A percentile compares a stretch with the other conserved stretches of the same genome.
These are phyloP conservation scores for Xylaria sp. DNA, from an alignment of 2,329 filamentous ascomycete species.

Conservation along the genomic window DNA sequence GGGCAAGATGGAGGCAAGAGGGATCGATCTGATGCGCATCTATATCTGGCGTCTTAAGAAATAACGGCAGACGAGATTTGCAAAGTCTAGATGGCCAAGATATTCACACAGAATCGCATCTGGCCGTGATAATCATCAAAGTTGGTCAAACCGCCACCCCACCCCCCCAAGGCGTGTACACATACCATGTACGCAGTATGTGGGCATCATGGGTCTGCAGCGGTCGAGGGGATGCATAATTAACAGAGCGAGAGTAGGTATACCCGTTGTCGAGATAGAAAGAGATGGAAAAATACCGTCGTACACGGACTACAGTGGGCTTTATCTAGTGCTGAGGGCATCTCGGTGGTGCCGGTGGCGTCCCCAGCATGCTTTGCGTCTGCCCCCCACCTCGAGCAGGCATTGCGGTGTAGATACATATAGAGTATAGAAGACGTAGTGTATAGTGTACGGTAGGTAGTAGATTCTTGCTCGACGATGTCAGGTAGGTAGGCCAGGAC, in stretches of 20 bases:
- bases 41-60: conserved; percentile 18
- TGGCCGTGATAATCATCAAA: not conserved
- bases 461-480: conserved; percentile 1
- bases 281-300: not conserved
- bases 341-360: conserved; percentile 22
- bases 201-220: not conserved
- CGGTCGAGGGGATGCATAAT: not conserved
- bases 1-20: too few species aligned
- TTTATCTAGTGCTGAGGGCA: conserved; percentile 23
- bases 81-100: not conserved
- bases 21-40: conserved; percentile 17
- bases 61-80: not conserved
- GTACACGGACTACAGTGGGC: not conserved
- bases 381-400: conserved; percentile 10
- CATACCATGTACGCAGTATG: not conserved
- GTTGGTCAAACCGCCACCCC: not conserved
- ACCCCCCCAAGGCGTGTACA: not conserved
- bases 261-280: not conserved
- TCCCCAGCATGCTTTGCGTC: conserved; percentile 1
- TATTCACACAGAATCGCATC: conserved; percentile 2
- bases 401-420: conserved; percentile 14
- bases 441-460: too few species aligned
- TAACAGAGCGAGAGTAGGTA: not conserved
- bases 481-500: not conserved
- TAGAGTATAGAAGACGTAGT: too few species aligned